Evolutionary conservation across 768 basidiomycete species (phyloP).

Genomic region (Termitomyces heimii): DNA sequence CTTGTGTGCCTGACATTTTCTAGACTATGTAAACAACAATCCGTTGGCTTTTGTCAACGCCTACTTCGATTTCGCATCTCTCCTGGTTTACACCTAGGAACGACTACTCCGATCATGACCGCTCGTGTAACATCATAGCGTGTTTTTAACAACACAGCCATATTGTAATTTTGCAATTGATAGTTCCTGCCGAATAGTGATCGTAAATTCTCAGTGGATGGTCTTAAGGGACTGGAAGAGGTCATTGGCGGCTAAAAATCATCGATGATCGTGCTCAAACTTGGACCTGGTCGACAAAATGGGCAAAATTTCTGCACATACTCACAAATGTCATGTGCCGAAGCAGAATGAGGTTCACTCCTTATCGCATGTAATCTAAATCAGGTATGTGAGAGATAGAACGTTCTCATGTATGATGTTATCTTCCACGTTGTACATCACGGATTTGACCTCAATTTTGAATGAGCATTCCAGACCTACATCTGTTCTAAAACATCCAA

Average conservation of each 20-base stretch:
- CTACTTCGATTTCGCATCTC: slow-evolving; percentile 60
- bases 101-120: neutral
- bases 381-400: neutral
- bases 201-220: neutral
- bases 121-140: neutral
- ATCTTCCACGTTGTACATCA: neutral
- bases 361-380: neutral
- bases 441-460: neutral
- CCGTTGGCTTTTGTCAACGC: slow-evolving; percentile 58
- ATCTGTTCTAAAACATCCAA: neutral
- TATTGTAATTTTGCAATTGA: neutral
- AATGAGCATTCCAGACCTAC: neutral
- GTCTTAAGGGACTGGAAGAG: neutral
- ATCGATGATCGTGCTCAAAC: neutral
- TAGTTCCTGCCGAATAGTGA: neutral
- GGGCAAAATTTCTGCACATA: neutral
- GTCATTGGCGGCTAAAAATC: neutral
- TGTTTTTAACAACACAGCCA: neutral
- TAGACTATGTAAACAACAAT: slow-evolving; percentile 58
- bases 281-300: neutral
- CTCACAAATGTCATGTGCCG: neutral
- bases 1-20: neutral
- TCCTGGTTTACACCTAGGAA: slow-evolving; percentile 31
- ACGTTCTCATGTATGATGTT: neutral
- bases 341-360: neutral